Conservation (phyloP, 805 yeast genomes). For the Metschnikowia colocasiae region DNA sequence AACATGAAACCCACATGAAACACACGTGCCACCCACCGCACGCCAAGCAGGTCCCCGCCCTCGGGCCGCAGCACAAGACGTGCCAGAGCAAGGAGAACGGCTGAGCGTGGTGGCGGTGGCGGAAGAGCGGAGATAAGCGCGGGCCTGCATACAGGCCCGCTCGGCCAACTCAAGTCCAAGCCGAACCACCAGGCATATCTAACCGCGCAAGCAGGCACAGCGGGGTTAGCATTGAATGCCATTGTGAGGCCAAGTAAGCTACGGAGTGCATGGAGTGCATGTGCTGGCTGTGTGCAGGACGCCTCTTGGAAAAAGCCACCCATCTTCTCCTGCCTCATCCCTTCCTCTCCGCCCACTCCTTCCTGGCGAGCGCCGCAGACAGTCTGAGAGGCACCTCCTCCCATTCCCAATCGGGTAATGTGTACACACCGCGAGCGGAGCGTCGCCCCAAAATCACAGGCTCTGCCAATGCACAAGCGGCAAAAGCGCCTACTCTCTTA, state of each 20-base stretch:
- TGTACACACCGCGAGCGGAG: not conserved
- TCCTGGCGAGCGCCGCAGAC: too few relatives aligned
- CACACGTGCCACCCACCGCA: too few relatives aligned
- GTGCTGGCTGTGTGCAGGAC: not conserved
- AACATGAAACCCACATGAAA: too few relatives aligned
- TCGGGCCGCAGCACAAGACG: too few relatives aligned
- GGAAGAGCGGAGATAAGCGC: not conserved
- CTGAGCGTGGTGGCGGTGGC: too few relatives aligned
- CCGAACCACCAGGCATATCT: not conserved
- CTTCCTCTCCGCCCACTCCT: too few relatives aligned
- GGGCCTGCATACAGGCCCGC: not conserved
- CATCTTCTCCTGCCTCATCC: too few relatives aligned
- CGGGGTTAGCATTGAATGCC: not conserved
- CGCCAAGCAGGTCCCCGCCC: too few relatives aligned
- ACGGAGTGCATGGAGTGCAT: not conserved
- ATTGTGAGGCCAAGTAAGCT: not conserved
- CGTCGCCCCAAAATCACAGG: not conserved
- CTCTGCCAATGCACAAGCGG: not conserved
- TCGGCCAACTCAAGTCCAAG: not conserved
- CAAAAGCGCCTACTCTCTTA: not conserved
- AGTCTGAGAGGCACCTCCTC: not conserved
- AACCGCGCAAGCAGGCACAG: not conserved
- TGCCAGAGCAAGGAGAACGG: too few relatives aligned
- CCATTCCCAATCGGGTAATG: not conserved
- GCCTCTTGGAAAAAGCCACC: not conserved